Base-by-base conservation (phyloP, 1,284 basidiomycete species). In the Cryptococcus jaspeensis region DNA sequence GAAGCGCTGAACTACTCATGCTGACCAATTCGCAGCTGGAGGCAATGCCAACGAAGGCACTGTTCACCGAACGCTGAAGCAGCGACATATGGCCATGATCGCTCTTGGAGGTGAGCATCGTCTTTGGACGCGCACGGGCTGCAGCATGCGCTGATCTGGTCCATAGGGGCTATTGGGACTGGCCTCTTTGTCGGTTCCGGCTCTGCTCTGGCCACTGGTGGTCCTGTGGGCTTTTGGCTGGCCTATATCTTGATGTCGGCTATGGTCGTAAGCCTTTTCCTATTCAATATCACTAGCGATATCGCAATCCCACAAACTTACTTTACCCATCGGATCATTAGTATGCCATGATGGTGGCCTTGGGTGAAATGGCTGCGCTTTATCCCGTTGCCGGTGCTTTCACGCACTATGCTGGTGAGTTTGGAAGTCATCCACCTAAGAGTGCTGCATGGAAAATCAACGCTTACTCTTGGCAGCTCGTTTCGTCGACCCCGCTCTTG, bases 401-500 rank as follows among this genome's bases (percentile, higher is more conserved):
- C 64, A 72, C 72, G 12, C 70, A 73, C 53, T 74, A 46, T 28
- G 45, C 45, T 16, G 25, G 25, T 32, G 28, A 32, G 28, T 32
- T 4, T 32, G 28, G 28, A 32, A 9, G 4, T 32, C 4, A 32
- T 32, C 5, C 28, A 9, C 28, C 4, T 32, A 32, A 9, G n/a
- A n/a, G n/a, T n/a, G n/a, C n/a, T n/a, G n/a, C n/a, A n/a, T n/a
- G n/a, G n/a, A n/a, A 32, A 32, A 32, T 4, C 28, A 5, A 4
- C 9, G 28, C 28, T 32, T 4, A 32, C 28, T 72, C 50, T 9
- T 9, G 28, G 65, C 69, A 6, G 58, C 68, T 6, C 79, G 82
- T n/a, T 84, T 83, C 65, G 77, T 82, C 55, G 79, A 82, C 59
- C 79, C 80, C 12, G 75, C 79, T 11, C 62, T 83, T 13, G 78